phyloP scores from a whole-genome alignment of 75 land plant species.

The Adiantum capillusveneris region DNA sequence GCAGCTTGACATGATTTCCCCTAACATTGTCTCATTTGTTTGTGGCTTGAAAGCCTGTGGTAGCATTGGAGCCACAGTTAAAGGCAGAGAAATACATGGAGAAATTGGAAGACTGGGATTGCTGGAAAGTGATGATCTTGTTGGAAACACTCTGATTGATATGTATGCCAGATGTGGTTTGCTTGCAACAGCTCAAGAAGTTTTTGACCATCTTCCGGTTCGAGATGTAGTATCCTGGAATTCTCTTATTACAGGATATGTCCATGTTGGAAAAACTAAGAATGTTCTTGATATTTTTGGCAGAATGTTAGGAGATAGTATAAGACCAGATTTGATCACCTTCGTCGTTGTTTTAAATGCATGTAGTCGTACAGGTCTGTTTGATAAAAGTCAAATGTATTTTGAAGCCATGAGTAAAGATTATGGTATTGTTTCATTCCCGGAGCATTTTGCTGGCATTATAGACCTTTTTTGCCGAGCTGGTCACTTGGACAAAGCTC shows the following conservation, averaged over 20 bases:
- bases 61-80: constrained; percentile 11
- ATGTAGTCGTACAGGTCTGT: constrained; percentile 63
- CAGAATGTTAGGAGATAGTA: constrained; percentile 1
- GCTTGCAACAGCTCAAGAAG: constrained; percentile 19
- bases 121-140: constrained; percentile 8
- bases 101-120: constrained; percentile 14
- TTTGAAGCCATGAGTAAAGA: constrained; percentile 49
- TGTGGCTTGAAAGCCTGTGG: constrained; percentile 30
- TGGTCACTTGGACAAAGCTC: constrained; percentile 36
- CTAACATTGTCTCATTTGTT: constrained; percentile 23
- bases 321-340: constrained; percentile 7
- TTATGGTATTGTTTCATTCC: constrained; percentile 30
- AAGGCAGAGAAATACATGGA: constrained; percentile 30
- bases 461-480: constrained; percentile 62
- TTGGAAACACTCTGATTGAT: constrained; percentile 30
- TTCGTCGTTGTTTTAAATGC: constrained; percentile 36
- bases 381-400: constrained; percentile 36
- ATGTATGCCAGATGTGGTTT: constrained; percentile 45
- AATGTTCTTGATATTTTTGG: constrained; percentile 5
- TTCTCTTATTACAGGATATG: constrained; percentile 40
- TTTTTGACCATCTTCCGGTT: constrained; percentile 24
- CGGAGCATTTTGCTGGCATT: constrained; percentile 53
- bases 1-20: constrained; percentile 9
- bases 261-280: constrained; percentile 17
- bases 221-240: constrained; percentile 46